Conservation (phyloP, 1,139 yeast genomes). For the Pichia terricola region DNA sequence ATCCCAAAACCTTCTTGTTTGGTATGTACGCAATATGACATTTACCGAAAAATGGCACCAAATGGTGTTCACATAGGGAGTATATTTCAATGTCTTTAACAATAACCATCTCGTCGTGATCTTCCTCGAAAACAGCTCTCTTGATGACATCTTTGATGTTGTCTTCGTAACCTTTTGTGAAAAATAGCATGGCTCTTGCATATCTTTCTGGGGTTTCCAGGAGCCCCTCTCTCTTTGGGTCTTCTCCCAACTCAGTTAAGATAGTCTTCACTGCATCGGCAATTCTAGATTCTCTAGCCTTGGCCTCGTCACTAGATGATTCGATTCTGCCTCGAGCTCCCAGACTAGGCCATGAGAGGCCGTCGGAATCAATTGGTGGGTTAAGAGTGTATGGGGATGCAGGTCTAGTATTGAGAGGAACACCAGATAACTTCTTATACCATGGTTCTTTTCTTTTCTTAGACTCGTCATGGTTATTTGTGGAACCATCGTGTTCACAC, state of each 20-base stretch:
- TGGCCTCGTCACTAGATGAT: conserved; percentile 51
- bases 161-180: conserved; percentile 95
- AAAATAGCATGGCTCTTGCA: conserved; percentile 91
- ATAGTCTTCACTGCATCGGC: conserved; percentile 81
- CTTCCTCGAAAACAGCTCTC: conserved; percentile 93
- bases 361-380: conserved; percentile 85
- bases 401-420: conserved; percentile 63
- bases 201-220: conserved; percentile 92
- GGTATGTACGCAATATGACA: conserved; percentile 97
- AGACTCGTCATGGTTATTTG: no score
- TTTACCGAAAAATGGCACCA: conserved; percentile 94
- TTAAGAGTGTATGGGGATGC: conserved; percentile 76
- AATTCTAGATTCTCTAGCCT: conserved; percentile 59
- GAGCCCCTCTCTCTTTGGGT: conserved; percentile 78
- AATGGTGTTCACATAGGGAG: conserved; percentile 92
- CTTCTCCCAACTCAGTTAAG: conserved; percentile 84
- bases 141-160: conserved; percentile 85
- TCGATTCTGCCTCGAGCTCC: conserved; percentile 76
- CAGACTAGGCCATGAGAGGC: conserved; percentile 87
- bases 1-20: conserved; percentile 85
- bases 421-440: conserved; percentile 18
- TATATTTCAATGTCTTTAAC: conserved; percentile 90
- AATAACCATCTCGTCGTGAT: conserved; percentile 98
- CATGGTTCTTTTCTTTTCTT: conserved; percentile 25
- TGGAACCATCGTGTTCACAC: no score